Evolutionary conservation across 2,329 filamentous ascomycete species (phyloP), one percentile per base, ranked within the genome.

Genomic region (Furcasterigmium furcatum): DNA sequence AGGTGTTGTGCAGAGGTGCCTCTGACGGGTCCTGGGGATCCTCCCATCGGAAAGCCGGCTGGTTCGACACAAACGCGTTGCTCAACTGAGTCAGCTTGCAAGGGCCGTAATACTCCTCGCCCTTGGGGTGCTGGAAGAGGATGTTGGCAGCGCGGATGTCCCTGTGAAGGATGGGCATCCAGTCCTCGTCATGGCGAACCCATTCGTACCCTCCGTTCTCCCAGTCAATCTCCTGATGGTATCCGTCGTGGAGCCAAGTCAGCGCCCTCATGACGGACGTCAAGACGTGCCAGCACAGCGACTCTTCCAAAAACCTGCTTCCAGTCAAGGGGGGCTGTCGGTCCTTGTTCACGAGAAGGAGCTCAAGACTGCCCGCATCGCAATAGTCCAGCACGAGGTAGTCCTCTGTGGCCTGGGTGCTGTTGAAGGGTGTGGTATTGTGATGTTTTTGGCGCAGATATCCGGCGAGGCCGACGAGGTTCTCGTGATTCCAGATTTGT

Each of bases 261-360:
- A 80, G 63, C 3, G 74, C 76, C n/a, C 65, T 64, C 13, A 73
- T 58, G 39, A 80, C 57, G 8, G 70, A 72, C 10, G 64, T 56
- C 12, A 75, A 62, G 9, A 81, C 76, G 53, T 81, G 77, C 77
- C 77, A 82, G 50, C 76, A 76, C 12, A 81, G 61, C 3, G 67
- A 65, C 52, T 81, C 77, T 0, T 76, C 76, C 12, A 78, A 55
- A 50, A 73, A 74, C 12, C 55, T 58, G 5, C 45, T 34, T 8
- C 34, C 34, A 7, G 19, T 19, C 34, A 36, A 36, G 3, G 45
- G 47, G 29, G 52, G 34, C 14, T 53, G 48, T 14, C 60, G 54
- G 3, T 60, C 38, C 3, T 55, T 42, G 29, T 54, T 52, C 4
- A 38, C 55, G 19, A 76, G 60, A 10, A 79, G 52, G 24, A 64